Base-by-base conservation (phyloP, 2,329 filamentous ascomycete genomes). In the Aspergillus hortae region DNA sequence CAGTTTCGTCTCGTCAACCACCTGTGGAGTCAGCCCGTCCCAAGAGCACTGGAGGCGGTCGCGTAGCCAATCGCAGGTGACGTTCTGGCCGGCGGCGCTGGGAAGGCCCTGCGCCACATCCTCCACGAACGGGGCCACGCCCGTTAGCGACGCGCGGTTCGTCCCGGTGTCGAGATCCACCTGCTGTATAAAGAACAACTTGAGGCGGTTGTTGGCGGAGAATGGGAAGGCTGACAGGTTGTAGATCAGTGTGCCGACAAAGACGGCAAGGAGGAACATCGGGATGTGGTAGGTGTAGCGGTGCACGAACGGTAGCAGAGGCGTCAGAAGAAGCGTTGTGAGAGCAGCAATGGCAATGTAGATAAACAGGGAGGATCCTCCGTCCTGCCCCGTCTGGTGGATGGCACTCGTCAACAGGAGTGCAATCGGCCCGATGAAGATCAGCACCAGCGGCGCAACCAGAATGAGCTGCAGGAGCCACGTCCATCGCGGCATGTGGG, bases 191-290 rank as follows among this genome's bases (percentile, higher is more conserved):
- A 97, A 96, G 70, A 86, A 95, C 44, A 92, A 79, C 71, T 97
- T 97, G 69, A 95, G 84, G 35, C 90, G 83, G 66, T 86, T 88
- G 53, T 84, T 80, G 19, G 82, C 74, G 0, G 90, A 94, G 72
- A 97, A 97, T 0, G 94, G 94, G 69, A 96, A 96, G 1, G 89
- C 89, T 2, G 83, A 74, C 4, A 96, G 81, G 65, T 95, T 95
- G 76, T 96, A 97, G 51, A 92, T 80, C 25, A 95, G 74, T 1
- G 90, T 95, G 27, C 80, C 89, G 21, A 83, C 64, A 55, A 91
- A 89, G 7, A 96, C 75, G 11, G 86, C 66, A 25, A 95, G 77
- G 14, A 96, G 71, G 61, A 95, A 85, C 0, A 87, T 74, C 0
- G 94, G 92, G 4, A 97, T 69, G 54, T 95, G 90, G 66, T 88